Evolutionary conservation across 164 flowering plant species (phyloP), one percentile per base, ranked within the genome.

Genomic region (Magnolia officinalis): DNA sequence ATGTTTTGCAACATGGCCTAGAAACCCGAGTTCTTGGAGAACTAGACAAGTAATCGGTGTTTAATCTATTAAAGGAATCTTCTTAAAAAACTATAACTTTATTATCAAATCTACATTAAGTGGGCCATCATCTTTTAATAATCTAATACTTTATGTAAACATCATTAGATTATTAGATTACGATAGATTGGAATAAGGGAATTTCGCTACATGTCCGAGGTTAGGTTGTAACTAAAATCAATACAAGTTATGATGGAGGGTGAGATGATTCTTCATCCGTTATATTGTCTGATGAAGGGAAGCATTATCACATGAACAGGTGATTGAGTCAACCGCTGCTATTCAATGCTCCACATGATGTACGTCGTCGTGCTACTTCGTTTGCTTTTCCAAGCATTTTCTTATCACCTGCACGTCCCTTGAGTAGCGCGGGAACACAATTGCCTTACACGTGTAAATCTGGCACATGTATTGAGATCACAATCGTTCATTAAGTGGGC

Each of bases 261-360:
- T 72, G 21, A 72, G 7, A 55, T 52, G 49, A 6, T 11, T 21
- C 61, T 55, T 72, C 29, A 18, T 16, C 37, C 63, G 5, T 55
- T 55, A 26, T 11, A 23, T 51, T 72, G 74, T 72, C 74, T 55
- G n/a, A 55, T 7, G 52, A 31, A 52, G 21, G 64, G 74, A 58
- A 55, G 74, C 74, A 58, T 14, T 16, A 26, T 59, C 74, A 72
- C 74, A 72, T 72, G 63, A 72, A 59, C 3, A 21, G 37, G 74
- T 5, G 50, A 72, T 13, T 5, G 14, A 24, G 68, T 23, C 29
- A 65, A 65, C 37, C 1, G 19, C 13, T 65, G 13, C 14, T 23
- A 3, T 65, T 65, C 61, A 55, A 55, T 55, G 61, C 16, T 55
- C 61, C 18, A 16, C 61, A 55, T 55, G 16, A 55, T 55, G 61